phyloP scores from a whole-genome alignment of 345 rosid genomes.

The Turnera subulata region DNA sequence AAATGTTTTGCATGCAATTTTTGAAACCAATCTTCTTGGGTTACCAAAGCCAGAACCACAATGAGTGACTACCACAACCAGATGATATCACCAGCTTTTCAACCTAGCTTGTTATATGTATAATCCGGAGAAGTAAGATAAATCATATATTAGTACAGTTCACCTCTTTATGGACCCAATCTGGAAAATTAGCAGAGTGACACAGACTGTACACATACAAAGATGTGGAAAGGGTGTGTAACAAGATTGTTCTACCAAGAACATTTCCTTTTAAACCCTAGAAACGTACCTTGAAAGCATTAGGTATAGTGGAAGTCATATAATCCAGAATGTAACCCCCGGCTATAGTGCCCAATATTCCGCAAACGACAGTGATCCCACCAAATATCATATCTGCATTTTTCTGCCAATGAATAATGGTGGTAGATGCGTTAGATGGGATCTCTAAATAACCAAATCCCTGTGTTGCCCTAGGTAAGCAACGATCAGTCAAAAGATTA shows the following conservation, averaged over 20 bases:
- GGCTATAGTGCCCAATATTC: conserved; percentile 75
- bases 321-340: conserved; percentile 73
- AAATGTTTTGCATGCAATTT: too few relatives aligned
- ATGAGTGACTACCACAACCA: too few relatives aligned
- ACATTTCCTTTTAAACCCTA: background rate
- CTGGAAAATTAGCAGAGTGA: too few relatives aligned
- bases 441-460: background rate
- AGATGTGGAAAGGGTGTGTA: too few relatives aligned
- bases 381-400: conserved; percentile 91
- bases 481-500: background rate
- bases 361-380: conserved; percentile 77
- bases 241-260: background rate
- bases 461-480: background rate
- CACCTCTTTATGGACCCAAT: too few relatives aligned
- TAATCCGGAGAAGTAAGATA: too few relatives aligned
- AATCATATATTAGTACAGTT: too few relatives aligned
- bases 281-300: conserved; percentile 83
- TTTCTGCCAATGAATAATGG: conserved; percentile 37
- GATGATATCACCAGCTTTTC: too few relatives aligned
- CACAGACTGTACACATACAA: too few relatives aligned
- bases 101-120: too few relatives aligned
- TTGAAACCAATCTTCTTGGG: too few relatives aligned
- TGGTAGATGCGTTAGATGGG: conserved; percentile 2
- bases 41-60: too few relatives aligned
- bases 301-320: conserved; percentile 64